These are phyloP conservation scores for Jaapia argillacea DNA, from an alignment of 768 basidiomycete genomes.

Conservation along the genomic window DNA sequence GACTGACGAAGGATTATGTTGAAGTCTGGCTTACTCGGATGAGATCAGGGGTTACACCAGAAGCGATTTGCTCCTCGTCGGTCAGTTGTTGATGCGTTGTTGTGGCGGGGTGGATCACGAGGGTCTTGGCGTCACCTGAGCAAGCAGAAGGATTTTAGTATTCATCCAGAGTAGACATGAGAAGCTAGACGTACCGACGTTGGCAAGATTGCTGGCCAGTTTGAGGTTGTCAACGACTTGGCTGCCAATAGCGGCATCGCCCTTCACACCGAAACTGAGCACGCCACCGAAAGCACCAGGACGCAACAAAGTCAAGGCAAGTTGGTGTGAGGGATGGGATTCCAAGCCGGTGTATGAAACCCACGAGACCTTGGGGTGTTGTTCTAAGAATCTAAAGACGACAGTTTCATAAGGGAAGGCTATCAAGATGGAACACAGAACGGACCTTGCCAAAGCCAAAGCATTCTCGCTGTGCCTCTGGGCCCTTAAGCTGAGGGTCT, in stretches of 20 bases:
- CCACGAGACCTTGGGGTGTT: conserved; percentile 62
- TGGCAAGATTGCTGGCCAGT: conserved; percentile 64
- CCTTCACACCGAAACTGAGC: conserved; percentile 69
- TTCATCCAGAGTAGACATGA: conserved; percentile 22
- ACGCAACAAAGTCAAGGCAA: conserved; percentile 48
- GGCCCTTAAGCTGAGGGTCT: conserved; percentile 63
- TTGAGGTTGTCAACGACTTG: conserved; percentile 60
- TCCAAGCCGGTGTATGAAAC: conserved; percentile 69
- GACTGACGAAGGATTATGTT: too few species aligned
- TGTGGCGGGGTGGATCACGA: conserved; percentile 69
- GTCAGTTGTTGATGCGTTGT: conserved; percentile 71
- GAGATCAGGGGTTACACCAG: conserved; percentile 70
- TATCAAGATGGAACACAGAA: background rate
- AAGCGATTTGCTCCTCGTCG: conserved; percentile 43
- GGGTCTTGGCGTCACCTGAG: conserved; percentile 65
- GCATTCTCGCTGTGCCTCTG: conserved; percentile 68
- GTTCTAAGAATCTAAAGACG: conserved; percentile 38
- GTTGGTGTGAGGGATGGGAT: conserved; percentile 47
- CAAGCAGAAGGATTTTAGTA: conserved; percentile 26
- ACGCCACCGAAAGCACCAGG: conserved; percentile 59
- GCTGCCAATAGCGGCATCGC: conserved; percentile 38
- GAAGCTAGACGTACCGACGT: conserved; percentile 43
- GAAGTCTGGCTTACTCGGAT: conserved; percentile 46
- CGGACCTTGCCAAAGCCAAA: conserved; percentile 49
- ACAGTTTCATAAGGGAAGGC: background rate